Conservation (phyloP, 1,284 basidiomycete species). For the Stygiomarasmius scandens region DNA sequence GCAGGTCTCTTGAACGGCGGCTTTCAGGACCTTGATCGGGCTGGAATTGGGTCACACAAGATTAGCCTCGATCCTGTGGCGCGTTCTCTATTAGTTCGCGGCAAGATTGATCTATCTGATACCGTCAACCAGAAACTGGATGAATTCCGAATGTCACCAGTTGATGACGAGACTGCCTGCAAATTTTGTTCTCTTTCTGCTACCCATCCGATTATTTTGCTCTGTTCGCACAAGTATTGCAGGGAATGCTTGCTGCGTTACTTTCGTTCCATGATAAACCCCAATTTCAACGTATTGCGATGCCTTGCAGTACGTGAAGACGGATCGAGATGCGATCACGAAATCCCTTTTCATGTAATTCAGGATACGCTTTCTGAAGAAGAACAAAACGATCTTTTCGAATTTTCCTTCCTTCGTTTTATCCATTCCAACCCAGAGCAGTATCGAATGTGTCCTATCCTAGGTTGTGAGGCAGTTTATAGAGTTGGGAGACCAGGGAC, state of each 20-base stretch:
- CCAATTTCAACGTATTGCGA: conserved; percentile 26
- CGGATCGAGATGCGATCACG: conserved; percentile 9
- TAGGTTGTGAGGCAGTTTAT: conserved; percentile 32
- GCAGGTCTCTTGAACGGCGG: conserved; percentile 34
- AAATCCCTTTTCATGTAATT: conserved; percentile 11
- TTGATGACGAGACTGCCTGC: background rate
- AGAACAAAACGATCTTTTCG: conserved; percentile 9
- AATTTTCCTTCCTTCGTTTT: conserved; percentile 13
- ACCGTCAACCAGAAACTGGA: conserved; percentile 16
- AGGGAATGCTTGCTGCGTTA: conserved; percentile 47
- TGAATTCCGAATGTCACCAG: background rate
- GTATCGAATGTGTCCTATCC: conserved; percentile 22
- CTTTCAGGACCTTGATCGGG: conserved; percentile 34
- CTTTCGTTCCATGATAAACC: conserved; percentile 33
- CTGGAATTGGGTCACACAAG: conserved; percentile 36
- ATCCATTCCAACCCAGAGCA: conserved; percentile 4
- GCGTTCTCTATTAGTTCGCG: conserved; percentile 36
- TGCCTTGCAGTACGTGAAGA: conserved; percentile 37
- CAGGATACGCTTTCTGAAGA: conserved; percentile 10
- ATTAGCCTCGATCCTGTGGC: conserved; percentile 41
- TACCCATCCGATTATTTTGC: conserved; percentile 38
- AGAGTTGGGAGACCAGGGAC: conserved; percentile 24
- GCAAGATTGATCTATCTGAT: conserved; percentile 29
- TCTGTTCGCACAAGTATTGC: conserved; percentile 55
- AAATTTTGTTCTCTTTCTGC: conserved; percentile 35